Percentiles rank a stretch among this genome's conserved stretches.
Conservation (phyloP, 2,329 filamentous ascomycete species). For the Magnaporthiopsis poae region DNA sequence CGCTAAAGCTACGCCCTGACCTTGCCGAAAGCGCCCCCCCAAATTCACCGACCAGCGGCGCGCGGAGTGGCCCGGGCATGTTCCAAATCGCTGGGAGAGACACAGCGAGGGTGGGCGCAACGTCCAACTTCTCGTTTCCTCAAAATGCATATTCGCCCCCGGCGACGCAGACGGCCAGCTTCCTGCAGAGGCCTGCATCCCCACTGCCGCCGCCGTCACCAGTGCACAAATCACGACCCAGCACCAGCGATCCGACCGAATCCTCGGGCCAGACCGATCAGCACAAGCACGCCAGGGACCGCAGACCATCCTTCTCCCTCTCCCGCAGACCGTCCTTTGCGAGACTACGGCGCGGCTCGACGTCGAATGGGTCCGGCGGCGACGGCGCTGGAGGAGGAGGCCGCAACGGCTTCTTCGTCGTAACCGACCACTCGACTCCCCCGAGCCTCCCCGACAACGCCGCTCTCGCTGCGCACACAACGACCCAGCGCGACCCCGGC, state of each 20-base stretch:
- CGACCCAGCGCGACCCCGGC: constrained; percentile 8
- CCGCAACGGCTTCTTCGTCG: constrained; percentile 23
- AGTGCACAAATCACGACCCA: not conserved
- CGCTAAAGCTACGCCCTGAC: not conserved
- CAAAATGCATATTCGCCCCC: constrained; percentile 2
- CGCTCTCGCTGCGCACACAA: constrained; percentile 17
- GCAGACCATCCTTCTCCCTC: constrained; percentile 46
- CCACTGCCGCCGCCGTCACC: not conserved
- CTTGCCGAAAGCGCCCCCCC: not conserved
- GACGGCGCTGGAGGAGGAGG: constrained; percentile 4
- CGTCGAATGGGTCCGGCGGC: constrained; percentile 21
- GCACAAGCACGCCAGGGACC: constrained; percentile 33
- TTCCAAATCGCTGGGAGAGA: not conserved
- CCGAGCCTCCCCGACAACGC: constrained; percentile 45
- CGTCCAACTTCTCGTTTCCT: not conserved
- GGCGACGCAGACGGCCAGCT: not conserved
- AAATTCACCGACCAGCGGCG: not conserved
- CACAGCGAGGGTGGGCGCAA: not conserved
- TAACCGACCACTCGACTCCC: constrained; percentile 37
- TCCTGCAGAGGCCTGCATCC: not conserved
- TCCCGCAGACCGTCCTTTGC: constrained; percentile 44
- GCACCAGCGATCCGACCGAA: not conserved
- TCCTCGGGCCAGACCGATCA: not conserved
- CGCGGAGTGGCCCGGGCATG: not conserved
- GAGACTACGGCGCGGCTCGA: constrained; percentile 29